Evolutionary conservation across 2,329 filamentous ascomycete species (phyloP).

Genomic region (Camillea tinctor): DNA sequence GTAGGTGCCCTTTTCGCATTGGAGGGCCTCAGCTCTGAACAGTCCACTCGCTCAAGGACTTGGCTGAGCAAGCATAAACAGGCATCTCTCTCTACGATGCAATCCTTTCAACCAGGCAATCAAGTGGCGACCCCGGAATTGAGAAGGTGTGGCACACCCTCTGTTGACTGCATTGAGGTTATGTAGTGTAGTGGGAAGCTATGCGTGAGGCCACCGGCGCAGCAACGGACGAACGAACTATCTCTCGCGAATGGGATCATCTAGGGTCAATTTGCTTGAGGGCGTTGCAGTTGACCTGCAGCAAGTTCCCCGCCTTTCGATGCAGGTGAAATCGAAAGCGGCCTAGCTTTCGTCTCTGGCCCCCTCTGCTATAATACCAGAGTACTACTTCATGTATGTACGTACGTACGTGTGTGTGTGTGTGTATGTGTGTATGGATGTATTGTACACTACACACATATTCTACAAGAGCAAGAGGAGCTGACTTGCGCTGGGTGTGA

Average conservation of each 20-base stretch:
- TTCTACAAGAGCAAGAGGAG: conserved; percentile 21
- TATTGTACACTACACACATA: conserved; percentile 2
- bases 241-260: conserved; percentile 22
- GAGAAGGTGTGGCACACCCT: conserved; percentile 18
- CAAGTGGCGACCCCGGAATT: conserved; percentile 19
- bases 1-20: neutral
- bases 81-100: conserved; percentile 9
- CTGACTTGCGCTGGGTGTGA: conserved; percentile 10
- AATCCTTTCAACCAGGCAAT: conserved; percentile 10
- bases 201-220: conserved; percentile 2
- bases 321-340: conserved; percentile 29
- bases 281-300: conserved; percentile 20
- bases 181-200: neutral
- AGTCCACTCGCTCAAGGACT: neutral
- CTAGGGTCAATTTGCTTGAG: conserved; percentile 18
- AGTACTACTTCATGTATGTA: no score
- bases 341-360: conserved; percentile 26
- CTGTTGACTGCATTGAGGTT: neutral
- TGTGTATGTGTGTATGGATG: neutral
- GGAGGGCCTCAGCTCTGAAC: neutral
- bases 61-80: neutral
- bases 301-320: conserved; percentile 23
- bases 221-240: conserved; percentile 13
- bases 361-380: conserved; percentile 14
- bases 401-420: conserved; percentile 3